Evolutionary conservation across 805 yeast genomes (phyloP), one percentile per base, ranked within the genome.

Genomic region (Candida xyloterini): DNA sequence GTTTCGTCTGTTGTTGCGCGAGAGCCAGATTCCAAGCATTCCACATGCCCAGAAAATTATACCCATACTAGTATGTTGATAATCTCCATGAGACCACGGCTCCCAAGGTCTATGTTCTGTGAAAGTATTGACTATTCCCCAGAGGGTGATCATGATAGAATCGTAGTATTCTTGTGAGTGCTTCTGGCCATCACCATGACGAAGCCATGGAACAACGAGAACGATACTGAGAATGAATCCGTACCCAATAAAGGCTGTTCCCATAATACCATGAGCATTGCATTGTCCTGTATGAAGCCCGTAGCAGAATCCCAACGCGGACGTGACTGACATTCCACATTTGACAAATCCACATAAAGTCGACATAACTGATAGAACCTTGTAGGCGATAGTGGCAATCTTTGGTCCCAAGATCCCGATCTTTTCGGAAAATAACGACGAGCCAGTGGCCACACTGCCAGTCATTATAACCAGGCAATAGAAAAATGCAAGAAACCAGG

Each of bases 21-120:
- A 75, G 42, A 90, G 64, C 62, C 75, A 84, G 44, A 91, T 71
- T 1, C 98, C 98, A 18, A 89, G 62, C 48, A 89, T 66, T 7
- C 97, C 98, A 40, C 95, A 95, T 35, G 87, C 78, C 95, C 96
- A 89, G 95, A 97, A 91, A 22, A 91, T 74, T 41, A 91, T 84
- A 1, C 98, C 98, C 96, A 91, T 88, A 15, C 93, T 78, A 0
- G 98, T 90, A 62, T 90, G 97, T 66, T 90, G 96, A 60, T 83
- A 87, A 61, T 89, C 97, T 8, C 95, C 93, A 69, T 85, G 95
- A 30, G 77, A 73, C 98, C 98, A 91, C 7, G 70, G 78, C 57
- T 89, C 93, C 97, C 97, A 91, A 10, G 63, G 65, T 46, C 97
- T 68, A 62, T 91, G 98, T 63, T 91, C 98, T 2, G 98, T 91